Percentiles rank a stretch among this genome's conserved stretches.
phyloP scores from a whole-genome alignment of 371 early-diverging fungal species.

The Sporodiniella umbellata region DNA sequence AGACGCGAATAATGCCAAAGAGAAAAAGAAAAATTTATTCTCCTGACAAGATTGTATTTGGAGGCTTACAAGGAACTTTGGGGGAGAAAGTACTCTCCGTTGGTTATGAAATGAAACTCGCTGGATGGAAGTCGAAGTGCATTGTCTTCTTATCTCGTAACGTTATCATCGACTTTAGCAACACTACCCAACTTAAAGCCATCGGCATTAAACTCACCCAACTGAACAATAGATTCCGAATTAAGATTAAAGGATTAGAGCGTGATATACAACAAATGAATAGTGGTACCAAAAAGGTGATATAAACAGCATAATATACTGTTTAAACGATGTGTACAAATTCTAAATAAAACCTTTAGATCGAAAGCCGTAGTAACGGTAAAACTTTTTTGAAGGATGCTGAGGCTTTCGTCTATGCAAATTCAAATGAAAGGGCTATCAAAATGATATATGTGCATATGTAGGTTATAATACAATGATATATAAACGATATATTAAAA shows the following conservation, averaged over 20 bases:
- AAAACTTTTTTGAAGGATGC: conserved; percentile 7
- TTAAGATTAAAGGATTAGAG: conserved; percentile 7
- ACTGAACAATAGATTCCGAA: conserved; percentile 5
- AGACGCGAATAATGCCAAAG: neutral
- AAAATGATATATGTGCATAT: conserved; percentile 15
- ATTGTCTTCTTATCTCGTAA: conserved; percentile 6
- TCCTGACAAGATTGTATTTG: conserved; percentile 11
- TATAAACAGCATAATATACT: conserved; percentile 10
- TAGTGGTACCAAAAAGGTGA: conserved; percentile 10
- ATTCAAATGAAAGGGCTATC: conserved; percentile 3
- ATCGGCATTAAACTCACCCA: conserved; percentile 7
- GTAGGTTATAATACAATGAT: conserved; percentile 15
- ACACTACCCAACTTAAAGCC: conserved; percentile 1
- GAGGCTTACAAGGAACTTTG: conserved; percentile 6
- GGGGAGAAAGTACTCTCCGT: conserved; percentile 4
- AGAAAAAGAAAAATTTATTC: conserved; percentile 2
- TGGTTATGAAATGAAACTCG: conserved; percentile 6
- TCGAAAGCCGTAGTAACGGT: conserved; percentile 7
- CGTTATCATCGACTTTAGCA: conserved; percentile 8
- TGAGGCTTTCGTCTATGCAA: conserved; percentile 3
- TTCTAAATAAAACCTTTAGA: conserved; percentile 11
- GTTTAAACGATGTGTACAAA: conserved; percentile 10
- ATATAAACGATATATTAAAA: conserved; percentile 10
- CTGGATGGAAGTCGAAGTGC: conserved; percentile 7
- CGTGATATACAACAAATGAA: conserved; percentile 8